phyloP scores from a whole-genome alignment of 2,329 filamentous ascomycete genomes.

The Chlorencoelia australis region DNA sequence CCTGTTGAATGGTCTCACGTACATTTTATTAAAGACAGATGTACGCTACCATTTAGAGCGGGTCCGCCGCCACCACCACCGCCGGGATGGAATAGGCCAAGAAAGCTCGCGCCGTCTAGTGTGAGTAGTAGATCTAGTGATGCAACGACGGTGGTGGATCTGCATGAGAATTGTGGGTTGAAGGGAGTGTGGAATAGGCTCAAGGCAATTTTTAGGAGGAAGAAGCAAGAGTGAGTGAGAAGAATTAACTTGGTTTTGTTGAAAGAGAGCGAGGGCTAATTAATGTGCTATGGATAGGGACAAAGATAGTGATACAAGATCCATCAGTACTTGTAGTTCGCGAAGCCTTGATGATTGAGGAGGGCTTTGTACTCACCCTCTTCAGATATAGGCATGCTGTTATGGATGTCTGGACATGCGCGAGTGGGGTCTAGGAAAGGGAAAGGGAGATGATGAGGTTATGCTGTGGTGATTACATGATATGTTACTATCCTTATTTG shows the following conservation, averaged over 20 bases:
- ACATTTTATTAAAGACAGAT: slow-evolving; percentile 2
- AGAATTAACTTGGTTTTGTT: neutral
- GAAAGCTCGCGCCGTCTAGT: neutral
- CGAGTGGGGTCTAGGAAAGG: no score
- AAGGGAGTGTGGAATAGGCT: slow-evolving; percentile 1
- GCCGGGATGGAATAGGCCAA: neutral
- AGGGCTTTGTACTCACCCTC: neutral
- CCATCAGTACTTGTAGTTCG: neutral
- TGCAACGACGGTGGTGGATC: no score
- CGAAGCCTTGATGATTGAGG: no score
- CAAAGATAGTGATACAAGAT: neutral
- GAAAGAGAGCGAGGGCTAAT: neutral
- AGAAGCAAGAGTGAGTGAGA: neutral
- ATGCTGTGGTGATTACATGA: no score
- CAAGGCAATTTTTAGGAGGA: neutral
- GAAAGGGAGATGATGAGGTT: no score
- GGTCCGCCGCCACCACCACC: neutral
- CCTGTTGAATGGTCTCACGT: no score
- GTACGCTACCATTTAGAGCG: neutral
- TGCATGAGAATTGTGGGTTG: neutral
- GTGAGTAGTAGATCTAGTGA: neutral
- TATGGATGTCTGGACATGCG: no score
- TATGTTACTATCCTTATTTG: no score
- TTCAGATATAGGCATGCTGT: no score
- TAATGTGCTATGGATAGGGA: neutral